Evolutionary conservation across 2,329 filamentous ascomycete genomes (phyloP).

Genomic region (Venturiaceae sp.): DNA sequence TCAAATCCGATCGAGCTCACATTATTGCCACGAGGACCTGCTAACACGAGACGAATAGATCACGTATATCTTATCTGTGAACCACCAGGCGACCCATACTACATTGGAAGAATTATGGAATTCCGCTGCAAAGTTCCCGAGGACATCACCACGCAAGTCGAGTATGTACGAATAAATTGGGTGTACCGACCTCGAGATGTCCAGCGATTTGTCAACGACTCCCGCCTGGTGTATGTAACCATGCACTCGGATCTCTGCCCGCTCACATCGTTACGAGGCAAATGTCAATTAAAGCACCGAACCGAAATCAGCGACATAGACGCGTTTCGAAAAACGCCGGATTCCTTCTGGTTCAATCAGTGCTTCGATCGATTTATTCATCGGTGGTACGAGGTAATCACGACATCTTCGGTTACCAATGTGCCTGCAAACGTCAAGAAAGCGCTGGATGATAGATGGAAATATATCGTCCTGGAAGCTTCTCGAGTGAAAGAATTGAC

Average conservation of each 20-base stretch:
- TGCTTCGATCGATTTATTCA: conserved; percentile 98
- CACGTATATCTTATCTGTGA: conserved; percentile 96
- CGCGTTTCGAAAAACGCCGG: conserved; percentile 71
- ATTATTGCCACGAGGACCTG: neutral
- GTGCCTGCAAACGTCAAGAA: conserved; percentile 92
- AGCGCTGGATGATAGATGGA: conserved; percentile 93
- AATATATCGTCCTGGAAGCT: conserved; percentile 88
- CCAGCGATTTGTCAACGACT: conserved; percentile 82
- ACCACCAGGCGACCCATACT: conserved; percentile 95
- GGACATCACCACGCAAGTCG: conserved; percentile 62
- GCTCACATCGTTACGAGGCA: conserved; percentile 82
- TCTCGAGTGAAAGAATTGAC: conserved; percentile 91
- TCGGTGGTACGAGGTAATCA: conserved; percentile 94
- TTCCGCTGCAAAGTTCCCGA: conserved; percentile 74
- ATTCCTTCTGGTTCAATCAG: conserved; percentile 95
- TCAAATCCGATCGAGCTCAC: neutral
- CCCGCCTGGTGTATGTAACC: conserved; percentile 82
- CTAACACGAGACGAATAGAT: conserved; percentile 39
- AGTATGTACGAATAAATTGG: conserved; percentile 92
- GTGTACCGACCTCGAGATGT: conserved; percentile 96
- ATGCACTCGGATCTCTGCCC: conserved; percentile 98
- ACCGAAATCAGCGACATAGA: conserved; percentile 77
- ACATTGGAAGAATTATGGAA: conserved; percentile 96
- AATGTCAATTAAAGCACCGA: conserved; percentile 82
- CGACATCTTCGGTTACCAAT: conserved; percentile 86